These are phyloP conservation scores for Leptographium wingfieldii DNA, from an alignment of 2,329 filamentous ascomycete genomes.

Conservation along the genomic window DNA sequence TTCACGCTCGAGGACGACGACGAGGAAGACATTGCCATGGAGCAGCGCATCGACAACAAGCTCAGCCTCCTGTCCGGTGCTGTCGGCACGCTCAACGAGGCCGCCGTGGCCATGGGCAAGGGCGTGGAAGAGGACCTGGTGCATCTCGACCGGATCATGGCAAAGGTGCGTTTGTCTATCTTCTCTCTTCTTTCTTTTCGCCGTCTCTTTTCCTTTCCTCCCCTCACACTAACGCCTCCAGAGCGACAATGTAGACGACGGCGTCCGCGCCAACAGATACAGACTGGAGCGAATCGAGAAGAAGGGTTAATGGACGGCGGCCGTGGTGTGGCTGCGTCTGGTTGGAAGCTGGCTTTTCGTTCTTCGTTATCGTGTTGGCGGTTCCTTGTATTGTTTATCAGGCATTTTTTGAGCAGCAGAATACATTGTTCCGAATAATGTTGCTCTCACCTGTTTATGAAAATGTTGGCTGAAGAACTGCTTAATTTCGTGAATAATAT, in stretches of 20 bases:
- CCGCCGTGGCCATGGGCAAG: constrained; percentile 9
- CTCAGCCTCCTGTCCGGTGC: constrained; percentile 56
- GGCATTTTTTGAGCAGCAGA: not conserved
- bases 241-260: constrained; percentile 75
- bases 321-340: not conserved
- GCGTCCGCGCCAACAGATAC: constrained; percentile 50
- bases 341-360: not conserved
- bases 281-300: constrained; percentile 28
- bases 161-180: constrained; percentile 47
- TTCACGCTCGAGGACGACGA: constrained; percentile 14
- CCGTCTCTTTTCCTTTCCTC: not conserved
- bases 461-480: no score
- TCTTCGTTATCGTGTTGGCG: not conserved
- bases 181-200: not conserved
- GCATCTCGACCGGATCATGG: constrained; percentile 60
- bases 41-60: constrained; percentile 40
- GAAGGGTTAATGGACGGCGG: not conserved
- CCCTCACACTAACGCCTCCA: constrained; percentile 18
- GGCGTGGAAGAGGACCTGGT: constrained; percentile 60
- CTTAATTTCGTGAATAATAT: not conserved
- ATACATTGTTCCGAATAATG: not conserved
- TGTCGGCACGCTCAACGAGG: constrained; percentile 55
- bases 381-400: not conserved
- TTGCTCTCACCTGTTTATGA: not conserved
- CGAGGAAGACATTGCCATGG: constrained; percentile 13